Conservation (phyloP, 805 yeast genomes). For the Spathaspora arborariae region DNA sequence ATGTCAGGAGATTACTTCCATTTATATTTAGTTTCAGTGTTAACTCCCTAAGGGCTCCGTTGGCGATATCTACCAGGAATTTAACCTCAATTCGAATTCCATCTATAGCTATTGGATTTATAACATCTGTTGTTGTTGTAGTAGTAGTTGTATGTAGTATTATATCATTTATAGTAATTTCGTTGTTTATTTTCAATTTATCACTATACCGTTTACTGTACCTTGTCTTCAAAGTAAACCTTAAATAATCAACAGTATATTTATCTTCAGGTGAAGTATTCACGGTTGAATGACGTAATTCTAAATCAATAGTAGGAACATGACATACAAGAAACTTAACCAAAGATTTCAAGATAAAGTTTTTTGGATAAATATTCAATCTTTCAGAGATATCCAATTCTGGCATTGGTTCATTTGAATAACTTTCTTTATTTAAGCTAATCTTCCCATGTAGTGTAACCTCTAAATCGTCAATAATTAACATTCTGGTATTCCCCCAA, state of each 20-base stretch:
- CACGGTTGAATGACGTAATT: conserved; percentile 13
- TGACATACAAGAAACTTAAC: conserved; percentile 13
- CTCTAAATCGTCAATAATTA: conserved; percentile 26
- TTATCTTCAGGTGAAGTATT: conserved; percentile 5
- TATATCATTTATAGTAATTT: conserved; percentile 9
- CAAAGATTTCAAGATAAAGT: conserved; percentile 8
- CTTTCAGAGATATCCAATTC: neutral
- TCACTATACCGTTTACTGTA: conserved; percentile 13
- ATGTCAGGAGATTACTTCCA: conserved; percentile 8
- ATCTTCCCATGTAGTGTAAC: neutral
- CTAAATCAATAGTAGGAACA: conserved; percentile 21
- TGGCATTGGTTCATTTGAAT: neutral
- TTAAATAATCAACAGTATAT: conserved; percentile 17
- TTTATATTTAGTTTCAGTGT: conserved; percentile 6
- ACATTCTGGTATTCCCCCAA: conserved; percentile 35
- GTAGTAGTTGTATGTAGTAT: conserved; percentile 3
- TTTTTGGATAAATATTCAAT: conserved; percentile 15
- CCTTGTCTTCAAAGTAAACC: conserved; percentile 17
- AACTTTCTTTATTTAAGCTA: neutral
- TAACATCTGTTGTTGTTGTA: neutral
- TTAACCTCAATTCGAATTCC: conserved; percentile 1
- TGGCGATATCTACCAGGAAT: conserved; percentile 5
- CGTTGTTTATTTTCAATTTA: conserved; percentile 16
- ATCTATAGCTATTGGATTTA: conserved; percentile 6
- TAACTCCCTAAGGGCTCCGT: conserved; percentile 3